Evolutionary conservation across 306 rosid genomes (phyloP).

Genomic region (Sicyos baderoa): DNA sequence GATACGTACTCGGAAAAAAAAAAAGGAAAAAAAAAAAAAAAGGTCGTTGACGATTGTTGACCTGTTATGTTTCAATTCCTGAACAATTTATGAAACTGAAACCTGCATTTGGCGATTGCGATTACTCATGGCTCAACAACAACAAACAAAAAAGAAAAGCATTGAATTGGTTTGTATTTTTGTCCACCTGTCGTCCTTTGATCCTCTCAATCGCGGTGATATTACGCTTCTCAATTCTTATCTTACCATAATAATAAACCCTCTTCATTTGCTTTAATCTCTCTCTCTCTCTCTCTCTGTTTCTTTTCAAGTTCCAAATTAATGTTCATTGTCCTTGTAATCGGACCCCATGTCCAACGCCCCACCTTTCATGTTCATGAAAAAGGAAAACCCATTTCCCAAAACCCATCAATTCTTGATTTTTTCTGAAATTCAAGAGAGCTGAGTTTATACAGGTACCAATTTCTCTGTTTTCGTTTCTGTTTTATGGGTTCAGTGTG

Average conservation of each 20-base stretch:
- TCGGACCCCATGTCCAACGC: slow-evolving; percentile 2
- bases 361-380: slow-evolving; percentile 12
- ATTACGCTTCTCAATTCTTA: slow-evolving; percentile 2
- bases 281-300: not conserved
- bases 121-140: too few relatives aligned
- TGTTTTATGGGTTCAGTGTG: not conserved
- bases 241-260: not conserved
- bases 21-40: too few relatives aligned
- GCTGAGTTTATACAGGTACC: not conserved
- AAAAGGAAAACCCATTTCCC: slow-evolving; percentile 7
- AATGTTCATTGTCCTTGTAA: not conserved
- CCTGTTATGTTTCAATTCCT: too few relatives aligned
- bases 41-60: too few relatives aligned
- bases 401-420: not conserved
- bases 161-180: not conserved
- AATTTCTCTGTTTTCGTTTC: not conserved
- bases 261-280: not conserved
- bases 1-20: too few relatives aligned
- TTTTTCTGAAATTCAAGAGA: not conserved
- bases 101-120: too few relatives aligned
- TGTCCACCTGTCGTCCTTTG: slow-evolving; percentile 8
- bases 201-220: slow-evolving; percentile 6
- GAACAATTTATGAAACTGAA: too few relatives aligned
- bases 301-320: not conserved
- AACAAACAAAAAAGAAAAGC: too few relatives aligned